Conservation (phyloP, 2,329 filamentous ascomycete species). For the Hypoxylon sp. region DNA sequence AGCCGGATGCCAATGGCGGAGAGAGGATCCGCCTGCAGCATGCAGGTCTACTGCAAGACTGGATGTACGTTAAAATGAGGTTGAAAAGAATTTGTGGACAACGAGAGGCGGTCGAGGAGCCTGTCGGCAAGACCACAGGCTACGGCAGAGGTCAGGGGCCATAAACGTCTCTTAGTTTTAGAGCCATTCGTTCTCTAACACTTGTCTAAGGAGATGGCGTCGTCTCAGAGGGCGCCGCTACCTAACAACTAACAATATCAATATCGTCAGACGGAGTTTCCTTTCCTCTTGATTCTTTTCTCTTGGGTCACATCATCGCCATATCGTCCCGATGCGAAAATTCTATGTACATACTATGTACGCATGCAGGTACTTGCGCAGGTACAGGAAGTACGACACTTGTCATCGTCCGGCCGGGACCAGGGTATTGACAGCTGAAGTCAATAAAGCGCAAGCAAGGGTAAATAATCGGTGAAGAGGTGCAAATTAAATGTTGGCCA, state of each 20-base stretch:
- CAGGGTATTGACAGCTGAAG: background rate
- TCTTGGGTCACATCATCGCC: conserved; percentile 18
- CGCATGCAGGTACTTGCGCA: conserved; percentile 5
- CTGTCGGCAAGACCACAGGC: conserved; percentile 26
- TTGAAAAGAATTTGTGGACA: conserved; percentile 37
- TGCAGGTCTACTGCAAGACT: conserved; percentile 44
- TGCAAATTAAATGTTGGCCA: conserved; percentile 41
- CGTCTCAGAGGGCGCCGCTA: conserved; percentile 39
- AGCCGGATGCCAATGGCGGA: conserved; percentile 29
- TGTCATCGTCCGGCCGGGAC: background rate
- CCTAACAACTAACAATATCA: conserved; percentile 22
- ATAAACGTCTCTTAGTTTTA: conserved; percentile 18
- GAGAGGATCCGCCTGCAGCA: conserved; percentile 44
- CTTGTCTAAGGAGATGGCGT: conserved; percentile 24
- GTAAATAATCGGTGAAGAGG: conserved; percentile 46
- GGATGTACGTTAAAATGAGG: conserved; percentile 49
- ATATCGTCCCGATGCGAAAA: conserved; percentile 10
- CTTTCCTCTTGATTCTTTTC: conserved; percentile 21
- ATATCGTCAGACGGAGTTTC: conserved; percentile 29
- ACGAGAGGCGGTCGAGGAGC: conserved; percentile 30
- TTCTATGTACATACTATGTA: background rate
- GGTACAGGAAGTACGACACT: background rate
- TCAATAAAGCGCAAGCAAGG: conserved; percentile 27
- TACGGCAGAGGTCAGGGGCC: conserved; percentile 22
- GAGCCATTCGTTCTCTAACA: conserved; percentile 33